Evolutionary conservation across 106 monocot species (phyloP), one percentile per base, ranked within the genome.

Genomic region (Dactylorhiza incarnata): DNA sequence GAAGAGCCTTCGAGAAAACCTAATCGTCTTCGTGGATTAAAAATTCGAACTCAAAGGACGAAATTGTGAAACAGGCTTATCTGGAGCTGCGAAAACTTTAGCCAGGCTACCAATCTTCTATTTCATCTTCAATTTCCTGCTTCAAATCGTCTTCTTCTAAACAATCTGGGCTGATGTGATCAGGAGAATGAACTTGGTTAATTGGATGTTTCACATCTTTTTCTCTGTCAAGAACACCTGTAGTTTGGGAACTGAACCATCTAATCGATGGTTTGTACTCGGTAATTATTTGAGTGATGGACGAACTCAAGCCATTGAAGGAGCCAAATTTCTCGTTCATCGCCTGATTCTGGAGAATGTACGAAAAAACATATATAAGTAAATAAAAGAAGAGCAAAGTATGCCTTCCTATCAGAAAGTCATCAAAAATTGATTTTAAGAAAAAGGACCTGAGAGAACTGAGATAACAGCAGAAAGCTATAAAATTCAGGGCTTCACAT

Each of bases 41-140:
- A 3, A 37, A 16, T 44, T 68, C 43, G 37, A 68, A 44, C 19
- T 61, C 0, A 9, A 46, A 7, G 45, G 52, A 52, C 15, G 45
- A 69, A 46, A 44, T 69, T 69, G 45, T 7, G n/a, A 69, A 24
- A 24, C 17, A 69, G n/a, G n/a, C 69, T 17, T 72, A 48, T 11
- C 19, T 49, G 20, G n/a, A 47, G 17, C 22, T 72, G 44, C 11
- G 5, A 45, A 16, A 10, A 70, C 16, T 6, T 12, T 2, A 68
- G n/a, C 26, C 37, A 12, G 19, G 65, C 59, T 84, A 90, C 84
- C 94, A 94, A 61, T 91, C 94, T 83, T 94, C 91, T 74, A 94
- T 94, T 12, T 89, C 91, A 81, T 94, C 92, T 44, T 85, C 82
- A 61, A 25, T 80, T 46, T 80, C 79, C 26, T 77, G 79, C 0